Evolutionary conservation across 139 green algal species (phyloP), one percentile per base, ranked within the genome.

Genomic region (Micractinium conductrix): DNA sequence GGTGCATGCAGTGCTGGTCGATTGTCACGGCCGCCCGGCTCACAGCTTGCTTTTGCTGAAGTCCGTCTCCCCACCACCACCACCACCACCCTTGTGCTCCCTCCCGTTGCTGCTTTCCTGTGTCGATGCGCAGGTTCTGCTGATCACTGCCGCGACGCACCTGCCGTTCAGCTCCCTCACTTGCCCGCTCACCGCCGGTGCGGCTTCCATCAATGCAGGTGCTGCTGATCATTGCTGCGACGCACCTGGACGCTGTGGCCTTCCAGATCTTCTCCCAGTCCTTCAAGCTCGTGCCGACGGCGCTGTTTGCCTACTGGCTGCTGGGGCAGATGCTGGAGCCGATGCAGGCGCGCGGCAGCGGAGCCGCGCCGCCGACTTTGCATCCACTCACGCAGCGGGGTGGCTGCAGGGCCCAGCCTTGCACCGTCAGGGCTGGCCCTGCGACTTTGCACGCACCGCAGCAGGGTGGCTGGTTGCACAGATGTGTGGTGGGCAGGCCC

Each of bases 251-350:
- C 42, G 91, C 90, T 0, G 90, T 94, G 9, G 90, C 90, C 67
- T 94, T 91, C 63, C 91, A 94, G 78, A 93, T 94, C 67, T 91
- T 92, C 74, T 85, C 58, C 60, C 91, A 94, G 73, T 86, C 82
- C 62, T 92, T 94, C 83, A 94, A 94, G 83, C 85, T 94, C 45
- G 81, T 94, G 65, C 91, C 91, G 8, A 94, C 91, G 48, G 91
- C 91, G 9, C 42, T 92, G 24, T 92, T 94, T 74, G 89, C 91
- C 44, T 80, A 85, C 30, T 90, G 86, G 84, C 84, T 94, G 78
- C 90, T 94, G 63, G 88, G 90, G 0, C 91, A 93, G 81, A 75
- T 79, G 71, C 81, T 94, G 63, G 74, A 86, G 43, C 78, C 81
- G 14, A 73, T 91, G 70, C 90, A 93, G 82, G 78, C 24, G 42